Conservation (phyloP, 257 asterid species). For the Eucommia ulmoides region DNA sequence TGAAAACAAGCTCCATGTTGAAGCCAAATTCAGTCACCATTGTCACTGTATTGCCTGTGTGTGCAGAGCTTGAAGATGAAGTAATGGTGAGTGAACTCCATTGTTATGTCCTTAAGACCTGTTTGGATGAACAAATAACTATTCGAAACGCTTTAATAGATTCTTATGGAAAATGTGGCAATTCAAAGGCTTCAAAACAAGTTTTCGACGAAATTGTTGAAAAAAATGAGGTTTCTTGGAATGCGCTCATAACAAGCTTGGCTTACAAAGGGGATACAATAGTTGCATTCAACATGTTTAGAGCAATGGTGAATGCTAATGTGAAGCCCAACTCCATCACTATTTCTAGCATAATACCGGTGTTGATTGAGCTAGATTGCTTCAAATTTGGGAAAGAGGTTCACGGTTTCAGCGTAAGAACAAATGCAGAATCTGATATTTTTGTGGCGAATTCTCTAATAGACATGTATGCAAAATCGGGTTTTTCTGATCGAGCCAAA, state of each 20-base stretch:
- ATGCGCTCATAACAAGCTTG: conserved; percentile 38
- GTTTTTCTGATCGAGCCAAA: conserved; percentile 30
- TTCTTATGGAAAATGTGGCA: conserved; percentile 61
- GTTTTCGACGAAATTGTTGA: conserved; percentile 41
- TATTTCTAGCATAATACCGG: conserved; percentile 47
- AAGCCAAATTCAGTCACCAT: conserved; percentile 42
- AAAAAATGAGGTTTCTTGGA: conserved; percentile 69
- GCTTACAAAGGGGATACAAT: conserved; percentile 22
- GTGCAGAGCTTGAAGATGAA: conserved; percentile 33
- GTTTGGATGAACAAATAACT: conserved; percentile 32
- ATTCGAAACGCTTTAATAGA: conserved; percentile 55
- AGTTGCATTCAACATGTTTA: conserved; percentile 36
- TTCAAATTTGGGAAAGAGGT: conserved; percentile 41
- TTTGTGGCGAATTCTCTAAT: conserved; percentile 65
- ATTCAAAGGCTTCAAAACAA: conserved; percentile 22
- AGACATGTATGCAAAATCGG: conserved; percentile 58
- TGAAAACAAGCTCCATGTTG: conserved; percentile 25
- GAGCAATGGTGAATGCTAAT: conserved; percentile 31
- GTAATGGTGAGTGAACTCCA: conserved; percentile 32
- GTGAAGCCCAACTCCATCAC: conserved; percentile 34
- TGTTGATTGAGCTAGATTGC: conserved; percentile 35
- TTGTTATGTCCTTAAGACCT: conserved; percentile 39
- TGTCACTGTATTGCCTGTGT: conserved; percentile 48
- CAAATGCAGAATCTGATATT: conserved; percentile 37
- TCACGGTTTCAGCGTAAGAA: conserved; percentile 47